Evolutionary conservation across 441 rosid genomes (phyloP), one percentile per base, ranked within the genome.

Genomic region (Pelargonium australe): DNA sequence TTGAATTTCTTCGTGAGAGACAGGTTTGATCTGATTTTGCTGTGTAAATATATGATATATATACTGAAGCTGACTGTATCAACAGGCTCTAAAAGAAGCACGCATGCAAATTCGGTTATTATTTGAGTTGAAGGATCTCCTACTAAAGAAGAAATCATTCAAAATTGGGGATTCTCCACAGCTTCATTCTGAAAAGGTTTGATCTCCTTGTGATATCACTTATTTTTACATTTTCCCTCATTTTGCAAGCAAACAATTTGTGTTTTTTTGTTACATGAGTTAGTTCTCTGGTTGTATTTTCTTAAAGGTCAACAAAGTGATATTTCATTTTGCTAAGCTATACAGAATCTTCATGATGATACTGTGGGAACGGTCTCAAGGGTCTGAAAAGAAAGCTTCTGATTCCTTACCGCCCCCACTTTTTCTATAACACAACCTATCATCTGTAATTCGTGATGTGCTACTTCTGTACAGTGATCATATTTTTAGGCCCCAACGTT

Each of bases 31-130:
- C 63, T 19, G 11, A 58, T 58, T 20, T 58, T 7, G 3, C 12
- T 58, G 28, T 68, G n/a, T 17, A 25, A 63, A 11, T 19, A 9
- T 66, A 20, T 19, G 25, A 63, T 60, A 64, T 65, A 63, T 60
- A 64, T 65, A 43, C 14, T 68, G 73, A 62, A 71, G 34, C 49
- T 45, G 53, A 77, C 58, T 41, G 71, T 64, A 67, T 43, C 63
- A 66, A 73, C 81, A 91, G 97, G 89, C 80, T 84, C 74, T 86
- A 68, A 84, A 83, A 65, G 97, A 87, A 78, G 85, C 81, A 66
- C 81, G 78, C 72, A 83, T 76, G 72, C 86, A 83, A 76, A 80
- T 89, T 76, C 86, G 83, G 75, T 77, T 86, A 13, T 88, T 80
- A 65, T 82, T 88, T 49, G 79, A 80, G 68, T 75, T 90, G 82